Base-by-base conservation (phyloP, 345 rosid species). In the Reutealis trisperma region DNA sequence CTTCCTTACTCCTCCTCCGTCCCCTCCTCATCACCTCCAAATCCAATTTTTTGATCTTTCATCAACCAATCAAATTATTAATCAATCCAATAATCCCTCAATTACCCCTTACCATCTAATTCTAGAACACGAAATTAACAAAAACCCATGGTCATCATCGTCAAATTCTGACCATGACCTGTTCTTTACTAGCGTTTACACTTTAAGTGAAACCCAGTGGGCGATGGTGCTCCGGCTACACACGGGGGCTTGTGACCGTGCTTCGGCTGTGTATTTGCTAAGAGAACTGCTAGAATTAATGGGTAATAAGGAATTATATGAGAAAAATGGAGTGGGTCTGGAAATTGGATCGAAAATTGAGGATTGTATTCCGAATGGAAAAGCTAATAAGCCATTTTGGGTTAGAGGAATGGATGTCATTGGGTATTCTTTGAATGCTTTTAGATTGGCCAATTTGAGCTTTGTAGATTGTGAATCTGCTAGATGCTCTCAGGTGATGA, bases 371-470 rank as follows among this genome's bases (percentile, higher is more conserved):
- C 99, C 99, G 21, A 77, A 71, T 19, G 98, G 93, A 65, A 90
- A 89, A 80, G 90, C 83, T 45, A 67, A 85, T 75, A 95, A 95
- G 85, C 86, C 92, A 55, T 87, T 93, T 37, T 93, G 98, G 99
- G 89, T 85, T 44, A 94, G 98, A 67, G 99, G 98, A 14, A 47
- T 88, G n/a, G 97, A 95, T 89, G 72, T 95, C 88, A 81, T 95
- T 37, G 99, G 99, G 7, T 95, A 95, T 79, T 95, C 99, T 42
- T 49, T 95, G 82, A 95, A 93, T 67, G 85, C 98, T 0, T 85
- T 93, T 15, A 70, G 96, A 89, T 76, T 88, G 27, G 30, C 97
- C 8, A 86, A 93, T 81, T 74, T 95, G 86, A 34, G 76, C 15
- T 93, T 93, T 67, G 82, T 84, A 24, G 96, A 89, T 71, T 72